Evolutionary conservation across 768 basidiomycete species (phyloP).

Genomic region (Boletellus emodensis): DNA sequence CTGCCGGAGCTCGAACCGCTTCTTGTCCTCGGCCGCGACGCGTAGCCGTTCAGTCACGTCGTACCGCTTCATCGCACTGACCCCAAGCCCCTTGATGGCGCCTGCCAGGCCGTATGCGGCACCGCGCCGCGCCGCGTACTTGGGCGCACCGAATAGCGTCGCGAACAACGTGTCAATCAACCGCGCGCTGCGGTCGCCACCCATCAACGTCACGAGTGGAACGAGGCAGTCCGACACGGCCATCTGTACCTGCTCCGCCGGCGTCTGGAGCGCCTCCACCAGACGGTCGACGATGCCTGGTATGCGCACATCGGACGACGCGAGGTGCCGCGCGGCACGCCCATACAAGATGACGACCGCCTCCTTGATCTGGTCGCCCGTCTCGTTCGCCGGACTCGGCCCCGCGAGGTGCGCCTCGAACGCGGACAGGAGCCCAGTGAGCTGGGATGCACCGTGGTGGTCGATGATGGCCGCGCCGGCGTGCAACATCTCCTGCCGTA

Average conservation of each 20-base stretch:
- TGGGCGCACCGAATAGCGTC: slow-evolving; percentile 71
- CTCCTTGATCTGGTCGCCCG: slow-evolving; percentile 87
- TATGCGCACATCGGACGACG: slow-evolving; percentile 70
- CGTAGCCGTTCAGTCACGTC: slow-evolving; percentile 70
- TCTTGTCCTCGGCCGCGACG: slow-evolving; percentile 83
- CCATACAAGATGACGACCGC: slow-evolving; percentile 94
- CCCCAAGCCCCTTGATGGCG: slow-evolving; percentile 85
- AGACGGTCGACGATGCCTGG: slow-evolving; percentile 79
- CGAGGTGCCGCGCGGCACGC: slow-evolving; percentile 84
- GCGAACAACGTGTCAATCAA: slow-evolving; percentile 77
- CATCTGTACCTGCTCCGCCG: slow-evolving; percentile 93
- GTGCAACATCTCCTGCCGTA: slow-evolving; percentile 82
- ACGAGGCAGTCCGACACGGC: slow-evolving; percentile 95
- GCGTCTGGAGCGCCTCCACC: slow-evolving; percentile 87
- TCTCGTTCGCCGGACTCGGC: slow-evolving; percentile 57
- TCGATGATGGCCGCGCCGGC: slow-evolving; percentile 84
- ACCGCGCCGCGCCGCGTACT: slow-evolving; percentile 93
- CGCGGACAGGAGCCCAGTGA: slow-evolving; percentile 70
- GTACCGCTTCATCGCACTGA: slow-evolving; percentile 81
- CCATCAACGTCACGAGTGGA: slow-evolving; percentile 74
- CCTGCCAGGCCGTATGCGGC: slow-evolving; percentile 97
- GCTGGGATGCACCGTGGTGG: slow-evolving; percentile 65
- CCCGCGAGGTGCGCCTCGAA: slow-evolving; percentile 74
- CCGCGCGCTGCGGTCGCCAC: slow-evolving; percentile 34
- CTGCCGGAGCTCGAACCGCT: slow-evolving; percentile 79